These are phyloP conservation scores for Angophora floribunda DNA, from an alignment of 345 rosid genomes.

Conservation along the genomic window DNA sequence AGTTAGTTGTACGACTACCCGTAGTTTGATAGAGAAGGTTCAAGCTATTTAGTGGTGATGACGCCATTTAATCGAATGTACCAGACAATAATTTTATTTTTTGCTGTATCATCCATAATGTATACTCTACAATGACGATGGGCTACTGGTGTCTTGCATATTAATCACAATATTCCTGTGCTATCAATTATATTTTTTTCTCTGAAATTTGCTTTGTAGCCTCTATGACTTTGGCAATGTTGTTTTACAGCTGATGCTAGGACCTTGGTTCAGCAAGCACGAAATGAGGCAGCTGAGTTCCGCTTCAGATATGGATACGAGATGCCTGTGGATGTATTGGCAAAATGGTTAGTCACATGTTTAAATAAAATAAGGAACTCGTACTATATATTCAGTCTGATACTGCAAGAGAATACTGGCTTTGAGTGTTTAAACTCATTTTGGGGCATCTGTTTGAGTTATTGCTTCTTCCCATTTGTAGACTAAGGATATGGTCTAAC, in stretches of 20 bases:
- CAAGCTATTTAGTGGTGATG: neutral
- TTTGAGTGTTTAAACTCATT: neutral
- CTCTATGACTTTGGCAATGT: neutral
- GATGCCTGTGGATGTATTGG: constrained; percentile 90
- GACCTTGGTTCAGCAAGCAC: constrained; percentile 94
- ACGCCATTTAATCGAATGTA: neutral
- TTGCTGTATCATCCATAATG: neutral
- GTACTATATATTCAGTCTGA: neutral
- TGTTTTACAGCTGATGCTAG: constrained; percentile 85
- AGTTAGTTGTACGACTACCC: neutral
- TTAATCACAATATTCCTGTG: neutral
- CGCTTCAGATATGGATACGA: constrained; percentile 92
- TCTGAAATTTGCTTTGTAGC: neutral
- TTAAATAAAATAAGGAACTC: neutral
- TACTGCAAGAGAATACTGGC: neutral
- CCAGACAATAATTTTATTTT: neutral
- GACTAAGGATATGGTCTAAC: neutral
- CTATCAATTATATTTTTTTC: neutral
- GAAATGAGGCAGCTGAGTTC: constrained; percentile 99
- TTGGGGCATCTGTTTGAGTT: neutral
- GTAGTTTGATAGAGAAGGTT: neutral
- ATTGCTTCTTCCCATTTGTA: neutral
- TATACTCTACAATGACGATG: neutral
- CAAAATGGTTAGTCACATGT: constrained; percentile 42
- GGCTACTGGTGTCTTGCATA: neutral